Base-by-base conservation (phyloP, 495 filamentous ascomycete species). In the Lindgomyces ingoldianus region DNA sequence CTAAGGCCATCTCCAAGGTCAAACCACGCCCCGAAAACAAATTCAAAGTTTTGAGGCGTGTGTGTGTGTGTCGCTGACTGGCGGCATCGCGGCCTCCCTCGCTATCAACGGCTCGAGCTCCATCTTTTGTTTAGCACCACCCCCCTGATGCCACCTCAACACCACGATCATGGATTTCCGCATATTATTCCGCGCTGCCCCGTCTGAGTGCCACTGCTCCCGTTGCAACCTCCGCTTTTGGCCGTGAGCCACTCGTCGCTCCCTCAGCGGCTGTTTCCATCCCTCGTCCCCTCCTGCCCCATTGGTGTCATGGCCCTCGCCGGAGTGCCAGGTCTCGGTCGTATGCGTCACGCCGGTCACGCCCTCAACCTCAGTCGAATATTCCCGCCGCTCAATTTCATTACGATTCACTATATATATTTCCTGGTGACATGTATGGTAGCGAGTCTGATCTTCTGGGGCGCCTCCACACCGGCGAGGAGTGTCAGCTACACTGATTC, bases 341-440 rank as follows among this genome's bases (percentile, higher is more conserved):
- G 58, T 27, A 57, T 76, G 39, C 57, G 57, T 22, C 57, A 50
- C 25, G 60, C 69, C 22, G 42, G 67, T 11, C 73, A 73, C 21
- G 29, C 56, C 29, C 3, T 74, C 14, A 53, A 55, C 29, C 3
- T 74, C 14, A 53, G 58, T 19, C 62, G 61, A 29, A 51, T 62
- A 16, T 48, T 86, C 18, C 85, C 86, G 9, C 80, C 82, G 0
- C 74, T 87, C 57, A 92, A 93, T 73, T 95, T 92, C 75, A 86
- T 93, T 71, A 90, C 86, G 0, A 70, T 91, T 30, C 85, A 89
- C 72, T 89, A 93, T 81, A 74, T 81, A 60, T 95, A 95, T 75
- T 95, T 95, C 74, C 81, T 92, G 65, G 56, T 75, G 3, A 82
- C 84, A 22, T 84, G 80, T 42, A 68, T 93, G n/a, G 55, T 89